Evolutionary conservation across 1,284 basidiomycete genomes (phyloP), one percentile per base, ranked within the genome.

Genomic region (Trichosporon coremiiforme): DNA sequence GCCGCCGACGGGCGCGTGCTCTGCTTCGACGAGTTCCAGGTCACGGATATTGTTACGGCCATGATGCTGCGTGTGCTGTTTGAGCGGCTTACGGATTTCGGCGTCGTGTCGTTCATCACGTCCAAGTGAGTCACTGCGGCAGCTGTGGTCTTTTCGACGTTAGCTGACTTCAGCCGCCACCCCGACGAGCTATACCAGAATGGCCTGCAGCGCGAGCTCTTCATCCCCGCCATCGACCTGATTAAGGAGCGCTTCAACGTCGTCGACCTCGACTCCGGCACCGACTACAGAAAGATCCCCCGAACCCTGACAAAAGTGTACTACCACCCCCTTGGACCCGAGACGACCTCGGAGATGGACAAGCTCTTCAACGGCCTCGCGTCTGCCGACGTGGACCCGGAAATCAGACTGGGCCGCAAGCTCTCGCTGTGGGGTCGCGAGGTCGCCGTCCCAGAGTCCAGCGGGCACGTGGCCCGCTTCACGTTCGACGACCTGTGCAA

Each of bases 11-110:
- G 92, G 5, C 88, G 87, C 68, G 89, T 99, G 1, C 85, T 99
- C 47, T 98, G 96, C 80, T 98, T 99, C 80, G 96, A 99, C 80
- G 97, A 99, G 85, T 99, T 99, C 79, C 96, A 99, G 88, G 94
- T 99, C 10, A 98, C 95, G 13, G 96, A 99, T 84, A 99, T 99
- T 75, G 96, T 93, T 20, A 95, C 98, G 77, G 97, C 97, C 12
- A 99, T 99, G 97, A 95, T 99, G 71, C 87, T 99, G 36, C 87
- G 96, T 33, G 88, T 94, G 66, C 85, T 99, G 22, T 85, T 99
- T 57, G 95, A 98, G 81, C 87, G 88, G 31, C 85, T 99, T 75
- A 86, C 95, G 66, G 90, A 90, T 64, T 90, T 91, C 75, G 97
- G 97, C 7, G 95, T 98, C 3, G 90, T 99, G 29, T 93, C 90